Base-by-base conservation (phyloP, 306 rosid genomes). In the Ormosia semicastrata region DNA sequence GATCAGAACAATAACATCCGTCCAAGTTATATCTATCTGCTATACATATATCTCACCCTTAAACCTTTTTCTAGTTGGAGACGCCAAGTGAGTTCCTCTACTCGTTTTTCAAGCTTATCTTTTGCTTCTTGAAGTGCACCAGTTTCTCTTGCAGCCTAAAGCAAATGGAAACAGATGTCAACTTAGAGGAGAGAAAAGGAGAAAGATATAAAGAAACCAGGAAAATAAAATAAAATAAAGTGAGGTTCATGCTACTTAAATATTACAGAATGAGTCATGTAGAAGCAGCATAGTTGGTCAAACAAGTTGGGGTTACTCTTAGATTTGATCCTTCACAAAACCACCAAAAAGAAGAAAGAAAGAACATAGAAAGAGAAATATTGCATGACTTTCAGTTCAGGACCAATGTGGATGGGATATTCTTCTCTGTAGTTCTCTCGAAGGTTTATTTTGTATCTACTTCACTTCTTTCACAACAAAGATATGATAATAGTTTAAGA, bases 51-150 rank as follows among this genome's bases (percentile, higher is more conserved):
- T 75, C 83, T 90, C 90, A 93, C 98, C 91, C 93, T 90, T 78
- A 93, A 88, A 65, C 94, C 88, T 81, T 89, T 93, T 83, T 93
- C 98, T 80, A 91, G 82, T 77, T 93, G 97, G 56, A 93, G 84
- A 73, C 94, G 93, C 98, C 93, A 91, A 76, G 90, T 89, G 79
- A 93, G 92, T 74, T 93, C 98, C 92, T 93, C 98, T 65, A 91
- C 94, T 39, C 83, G 88, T 81, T 93, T 93, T 87, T 90, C 94
- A 72, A 93, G 90, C 84, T 89, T 90, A 89, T 90, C 92, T 82
- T 93, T 93, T 80, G 97, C 98, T 83, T 93, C 98, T 84, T 93
- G 84, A 83, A 90, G 94, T 60, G 98, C 92, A 29, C 93, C 94
- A 33, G 98, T 93, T 89, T 93, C 97, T 84, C 89, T 91, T 71